Evolutionary conservation across 2,329 filamentous ascomycete species (phyloP), one percentile per base, ranked within the genome.

Genomic region (Curvularia spicifera): DNA sequence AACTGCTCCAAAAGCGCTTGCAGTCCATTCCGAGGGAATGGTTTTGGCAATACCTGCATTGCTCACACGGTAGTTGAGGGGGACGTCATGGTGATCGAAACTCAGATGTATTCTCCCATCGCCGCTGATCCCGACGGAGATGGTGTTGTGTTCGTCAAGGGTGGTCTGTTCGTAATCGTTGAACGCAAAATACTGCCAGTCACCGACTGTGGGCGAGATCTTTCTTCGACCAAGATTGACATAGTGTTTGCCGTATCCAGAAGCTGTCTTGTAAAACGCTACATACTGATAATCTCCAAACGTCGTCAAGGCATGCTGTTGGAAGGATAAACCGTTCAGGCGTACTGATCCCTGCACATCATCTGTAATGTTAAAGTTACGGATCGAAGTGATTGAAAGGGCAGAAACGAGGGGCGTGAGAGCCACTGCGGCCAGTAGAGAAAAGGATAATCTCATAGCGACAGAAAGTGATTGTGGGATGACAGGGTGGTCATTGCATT

Each of bases 51-150:
- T 68, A 26, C 71, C 73, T 7, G 64, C 52, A 12, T 59, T 71
- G 46, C 71, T 73, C 7, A 68, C 72, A 15, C 73, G 72, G 55
- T 76, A 76, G 46, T 76, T 76, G 47, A 76, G 67, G 2, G 72
- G 72, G 1, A 75, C 72, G 35, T 76, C 73, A 56, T 84, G 82
- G 59, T 84, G 82, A 53, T 84, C 82, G 61, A 83, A 84, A 7
- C 80, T 81, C 4, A 84, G 67, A 58, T 84, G 82, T 24, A 84
- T 82, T n/a, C 79, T 83, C 44, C 82, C 82, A 58, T 84, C 82
- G 1, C 79, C 81, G 44, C 78, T 82, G 43, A 84, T 80, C 2
- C 82, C 82, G 61, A 84, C 76, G 67, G 82, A 82, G 45, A 83
- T 80, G 3, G 81, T 84, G 58, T 84, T 84, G 65, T 84, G 82